Percentiles rank a stretch among this genome's conserved stretches.
phyloP scores from a whole-genome alignment of 345 rosid genomes.

The Hibiscus trionum region DNA sequence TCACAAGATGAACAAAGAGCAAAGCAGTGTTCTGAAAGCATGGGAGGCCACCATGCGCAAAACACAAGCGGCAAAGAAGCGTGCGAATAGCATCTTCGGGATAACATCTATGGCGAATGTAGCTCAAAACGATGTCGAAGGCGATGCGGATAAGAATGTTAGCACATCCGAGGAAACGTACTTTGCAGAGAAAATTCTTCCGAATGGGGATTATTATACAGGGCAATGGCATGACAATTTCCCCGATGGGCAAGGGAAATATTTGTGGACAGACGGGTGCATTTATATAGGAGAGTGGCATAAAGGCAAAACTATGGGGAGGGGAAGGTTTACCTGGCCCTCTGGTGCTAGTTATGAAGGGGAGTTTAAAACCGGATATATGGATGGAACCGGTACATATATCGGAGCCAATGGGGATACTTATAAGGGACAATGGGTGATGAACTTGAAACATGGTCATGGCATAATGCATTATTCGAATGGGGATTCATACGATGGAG shows the following conservation, averaged over 20 bases:
- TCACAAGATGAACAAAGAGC: constrained; percentile 55
- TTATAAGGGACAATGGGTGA: constrained; percentile 77
- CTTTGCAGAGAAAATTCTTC: constrained; percentile 58
- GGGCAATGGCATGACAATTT: constrained; percentile 85
- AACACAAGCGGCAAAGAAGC: constrained; percentile 84
- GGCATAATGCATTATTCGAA: constrained; percentile 51
- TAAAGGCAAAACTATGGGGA: constrained; percentile 74
- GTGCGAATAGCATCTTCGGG: constrained; percentile 84
- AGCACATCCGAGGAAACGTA: constrained; percentile 32
- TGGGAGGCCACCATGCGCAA: constrained; percentile 90
- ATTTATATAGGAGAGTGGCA: constrained; percentile 83
- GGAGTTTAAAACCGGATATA: constrained; percentile 82
- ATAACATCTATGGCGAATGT: constrained; percentile 43
- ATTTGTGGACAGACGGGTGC: constrained; percentile 88
- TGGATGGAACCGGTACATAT: constrained; percentile 81
- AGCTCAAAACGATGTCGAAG: constrained; percentile 39
- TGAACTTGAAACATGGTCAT: constrained; percentile 84
- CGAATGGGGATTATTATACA: constrained; percentile 79
- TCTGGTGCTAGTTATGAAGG: constrained; percentile 85
- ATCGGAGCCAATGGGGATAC: constrained; percentile 51
- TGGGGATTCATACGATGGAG: constrained; percentile 84
- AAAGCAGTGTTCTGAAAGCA: constrained; percentile 60
- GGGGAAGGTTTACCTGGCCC: constrained; percentile 88
- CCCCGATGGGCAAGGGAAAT: constrained; percentile 81
- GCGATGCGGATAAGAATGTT: constrained; percentile 11